These are phyloP conservation scores for Ascoidea asiatica DNA, from an alignment of 805 yeast species.

Conservation along the genomic window DNA sequence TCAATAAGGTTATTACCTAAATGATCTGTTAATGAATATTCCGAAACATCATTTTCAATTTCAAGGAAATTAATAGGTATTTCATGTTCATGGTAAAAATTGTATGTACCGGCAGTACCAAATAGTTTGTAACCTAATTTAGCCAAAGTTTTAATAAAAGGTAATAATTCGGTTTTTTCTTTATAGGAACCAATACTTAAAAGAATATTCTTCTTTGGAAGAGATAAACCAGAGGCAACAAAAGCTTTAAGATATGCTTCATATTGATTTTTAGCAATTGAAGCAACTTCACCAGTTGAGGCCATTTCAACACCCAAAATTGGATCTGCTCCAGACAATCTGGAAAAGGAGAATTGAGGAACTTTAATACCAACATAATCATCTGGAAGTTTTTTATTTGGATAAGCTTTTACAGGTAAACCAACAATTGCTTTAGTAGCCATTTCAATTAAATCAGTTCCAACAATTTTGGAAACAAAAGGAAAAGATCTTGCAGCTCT, in stretches of 20 bases:
- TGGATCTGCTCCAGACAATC: slow-evolving; percentile 96
- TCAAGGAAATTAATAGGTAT: slow-evolving; percentile 93
- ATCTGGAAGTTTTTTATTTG: slow-evolving; percentile 76
- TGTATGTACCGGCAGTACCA: slow-evolving; percentile 99
- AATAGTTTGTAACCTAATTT: slow-evolving; percentile 82
- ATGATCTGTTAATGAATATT: slow-evolving; percentile 92
- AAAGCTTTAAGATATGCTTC: slow-evolving; percentile 95
- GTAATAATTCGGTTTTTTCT: slow-evolving; percentile 88
- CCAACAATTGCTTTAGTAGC: slow-evolving; percentile 95
- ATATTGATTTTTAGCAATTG: slow-evolving; percentile 90
- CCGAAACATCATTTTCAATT: slow-evolving; percentile 62
- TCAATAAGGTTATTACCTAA: slow-evolving; percentile 94
- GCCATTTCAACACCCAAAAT: slow-evolving; percentile 98
- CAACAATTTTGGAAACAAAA: slow-evolving; percentile 93
- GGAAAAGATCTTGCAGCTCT: slow-evolving; percentile 99
- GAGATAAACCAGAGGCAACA: slow-evolving; percentile 86
- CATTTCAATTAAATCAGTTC: slow-evolving; percentile 91
- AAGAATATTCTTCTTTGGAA: slow-evolving; percentile 90
- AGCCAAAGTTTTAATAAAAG: slow-evolving; percentile 67
- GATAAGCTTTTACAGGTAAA: slow-evolving; percentile 77
- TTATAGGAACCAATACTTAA: slow-evolving; percentile 93
- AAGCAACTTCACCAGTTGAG: slow-evolving; percentile 97
- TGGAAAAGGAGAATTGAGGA: slow-evolving; percentile 94
- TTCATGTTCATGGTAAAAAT: slow-evolving; percentile 88
- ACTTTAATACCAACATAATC: slow-evolving; percentile 94